Conservation (phyloP, 371 early-diverging fungal species). For the Lichtheimia ramosa region DNA sequence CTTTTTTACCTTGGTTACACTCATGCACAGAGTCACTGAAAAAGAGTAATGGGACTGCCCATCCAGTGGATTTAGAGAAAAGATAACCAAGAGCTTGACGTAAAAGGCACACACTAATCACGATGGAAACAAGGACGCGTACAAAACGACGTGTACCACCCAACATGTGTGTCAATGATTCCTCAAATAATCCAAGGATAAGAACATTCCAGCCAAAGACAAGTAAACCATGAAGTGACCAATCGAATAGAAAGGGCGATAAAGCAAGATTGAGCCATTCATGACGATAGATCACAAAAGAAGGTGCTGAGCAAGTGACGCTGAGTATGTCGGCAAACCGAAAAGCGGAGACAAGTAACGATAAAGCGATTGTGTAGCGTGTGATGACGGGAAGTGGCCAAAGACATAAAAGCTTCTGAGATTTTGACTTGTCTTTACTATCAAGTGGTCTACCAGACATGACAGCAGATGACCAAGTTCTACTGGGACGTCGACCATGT, state of each 20-base stretch:
- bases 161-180: constrained; percentile 45
- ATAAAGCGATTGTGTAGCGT: constrained; percentile 41
- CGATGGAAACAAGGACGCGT: constrained; percentile 27
- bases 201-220: constrained; percentile 48
- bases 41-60: constrained; percentile 55
- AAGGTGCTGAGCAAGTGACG: constrained; percentile 47
- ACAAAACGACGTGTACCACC: constrained; percentile 49
- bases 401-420: constrained; percentile 44
- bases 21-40: constrained; percentile 64
- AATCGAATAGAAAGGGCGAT: constrained; percentile 48
- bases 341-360: constrained; percentile 34
- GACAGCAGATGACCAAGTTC: background rate
- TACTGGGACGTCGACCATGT: background rate
- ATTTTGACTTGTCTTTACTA: constrained; percentile 26
- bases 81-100: constrained; percentile 51
- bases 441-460: background rate
- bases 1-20: constrained; percentile 56
- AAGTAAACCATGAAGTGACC: constrained; percentile 28
- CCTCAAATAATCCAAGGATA: constrained; percentile 52
- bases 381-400: constrained; percentile 56
- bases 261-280: constrained; percentile 37
- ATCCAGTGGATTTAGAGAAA: constrained; percentile 60
- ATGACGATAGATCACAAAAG: constrained; percentile 41
- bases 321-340: constrained; percentile 24
- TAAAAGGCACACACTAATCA: constrained; percentile 25